Conservation (phyloP, 2,329 filamentous ascomycete species). For the Diaporthe nobilis region DNA sequence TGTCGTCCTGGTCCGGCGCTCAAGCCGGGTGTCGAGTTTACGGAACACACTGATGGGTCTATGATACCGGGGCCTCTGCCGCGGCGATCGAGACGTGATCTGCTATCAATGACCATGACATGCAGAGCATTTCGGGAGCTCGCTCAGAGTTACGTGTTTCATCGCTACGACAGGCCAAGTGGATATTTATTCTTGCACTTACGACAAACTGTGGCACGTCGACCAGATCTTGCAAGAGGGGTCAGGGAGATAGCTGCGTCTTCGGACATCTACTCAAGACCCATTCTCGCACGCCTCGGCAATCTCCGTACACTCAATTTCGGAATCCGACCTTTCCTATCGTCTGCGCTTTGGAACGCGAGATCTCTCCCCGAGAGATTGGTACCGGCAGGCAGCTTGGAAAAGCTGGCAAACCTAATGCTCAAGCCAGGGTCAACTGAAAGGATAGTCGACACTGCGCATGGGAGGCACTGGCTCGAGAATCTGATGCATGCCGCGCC, state of each 20-base stretch:
- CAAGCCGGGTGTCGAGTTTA: background rate
- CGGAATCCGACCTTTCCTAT: background rate
- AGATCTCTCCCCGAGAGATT: background rate
- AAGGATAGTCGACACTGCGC: rapidly evolving
- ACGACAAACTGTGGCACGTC: background rate
- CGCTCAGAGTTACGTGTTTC: background rate
- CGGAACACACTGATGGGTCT: rapidly evolving
- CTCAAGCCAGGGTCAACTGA: rapidly evolving
- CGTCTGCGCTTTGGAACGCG: too few species aligned
- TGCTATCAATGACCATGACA: background rate
- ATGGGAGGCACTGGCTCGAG: background rate
- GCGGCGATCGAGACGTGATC: background rate
- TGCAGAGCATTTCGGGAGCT: background rate
- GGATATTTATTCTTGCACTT: background rate
- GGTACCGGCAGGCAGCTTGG: background rate
- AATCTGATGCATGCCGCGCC: background rate
- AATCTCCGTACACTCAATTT: background rate
- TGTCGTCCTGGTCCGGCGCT: background rate
- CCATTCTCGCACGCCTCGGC: background rate
- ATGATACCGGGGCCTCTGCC: background rate
- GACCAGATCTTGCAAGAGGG: background rate
- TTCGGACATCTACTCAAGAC: rapidly evolving
- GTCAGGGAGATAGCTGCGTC: background rate
- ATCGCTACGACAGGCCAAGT: background rate
- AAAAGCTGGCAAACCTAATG: background rate